Conservation (phyloP, 2,329 filamentous ascomycete genomes). For the Alternaria sp. region DNA sequence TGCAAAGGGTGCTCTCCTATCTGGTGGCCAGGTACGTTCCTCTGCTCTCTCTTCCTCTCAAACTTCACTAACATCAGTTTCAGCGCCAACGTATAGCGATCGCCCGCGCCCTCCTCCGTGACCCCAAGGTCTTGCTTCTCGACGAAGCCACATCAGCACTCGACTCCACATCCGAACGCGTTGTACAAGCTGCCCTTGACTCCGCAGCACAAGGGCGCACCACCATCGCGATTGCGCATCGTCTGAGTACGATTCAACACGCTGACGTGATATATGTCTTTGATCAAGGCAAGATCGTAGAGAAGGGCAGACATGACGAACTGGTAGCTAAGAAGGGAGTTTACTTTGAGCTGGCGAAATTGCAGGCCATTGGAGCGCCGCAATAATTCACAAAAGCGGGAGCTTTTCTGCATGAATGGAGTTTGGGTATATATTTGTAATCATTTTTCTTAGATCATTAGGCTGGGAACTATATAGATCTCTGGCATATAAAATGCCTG, state of each 20-base stretch:
- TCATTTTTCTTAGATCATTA: background rate
- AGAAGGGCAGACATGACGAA: slow-evolving; percentile 80
- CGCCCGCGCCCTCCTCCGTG: slow-evolving; percentile 86
- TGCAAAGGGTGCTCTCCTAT: slow-evolving; percentile 71
- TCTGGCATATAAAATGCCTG: slow-evolving; percentile 1
- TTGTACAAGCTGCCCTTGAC: slow-evolving; percentile 82
- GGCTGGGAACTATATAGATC: slow-evolving; percentile 4
- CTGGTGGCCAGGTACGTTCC: slow-evolving; percentile 67
- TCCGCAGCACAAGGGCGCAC: slow-evolving; percentile 84
- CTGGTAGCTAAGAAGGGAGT: slow-evolving; percentile 51
- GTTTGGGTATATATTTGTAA: slow-evolving; percentile 11
- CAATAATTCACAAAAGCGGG: slow-evolving; percentile 23
- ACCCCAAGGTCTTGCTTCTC: slow-evolving; percentile 79
- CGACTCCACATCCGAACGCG: slow-evolving; percentile 66
- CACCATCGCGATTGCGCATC: slow-evolving; percentile 94
- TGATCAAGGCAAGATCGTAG: slow-evolving; percentile 85
- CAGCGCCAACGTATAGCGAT: slow-evolving; percentile 95
- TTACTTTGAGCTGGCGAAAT: slow-evolving; percentile 50
- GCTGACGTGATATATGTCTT: slow-evolving; percentile 98
- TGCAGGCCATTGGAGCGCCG: slow-evolving; percentile 48
- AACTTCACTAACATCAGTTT: background rate
- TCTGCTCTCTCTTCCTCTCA: too few relatives aligned
- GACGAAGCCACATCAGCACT: slow-evolving; percentile 52
- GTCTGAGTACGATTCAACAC: slow-evolving; percentile 91
- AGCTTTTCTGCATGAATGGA: background rate